Evolutionary conservation across 257 asterid genomes (phyloP).

Genomic region (Solanum bulbocastanum): DNA sequence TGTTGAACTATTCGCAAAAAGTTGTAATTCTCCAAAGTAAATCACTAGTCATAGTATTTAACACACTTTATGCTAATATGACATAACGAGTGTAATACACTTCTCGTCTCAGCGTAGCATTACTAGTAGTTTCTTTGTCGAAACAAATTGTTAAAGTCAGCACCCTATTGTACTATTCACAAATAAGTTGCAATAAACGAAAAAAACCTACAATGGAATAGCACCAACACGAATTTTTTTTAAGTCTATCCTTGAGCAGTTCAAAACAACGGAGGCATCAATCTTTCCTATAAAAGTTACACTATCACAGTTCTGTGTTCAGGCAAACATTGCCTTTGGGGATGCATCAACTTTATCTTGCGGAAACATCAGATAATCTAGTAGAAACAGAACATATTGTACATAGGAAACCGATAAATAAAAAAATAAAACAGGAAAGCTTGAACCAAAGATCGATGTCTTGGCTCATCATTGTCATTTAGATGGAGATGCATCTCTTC

Average conservation of each 20-base stretch:
- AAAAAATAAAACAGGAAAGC: too few species aligned
- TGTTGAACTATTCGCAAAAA: background rate
- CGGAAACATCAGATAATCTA: background rate
- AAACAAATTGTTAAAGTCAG: background rate
- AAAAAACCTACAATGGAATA: background rate
- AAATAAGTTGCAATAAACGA: background rate
- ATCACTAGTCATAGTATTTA: background rate
- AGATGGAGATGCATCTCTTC: background rate
- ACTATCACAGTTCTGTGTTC: background rate
- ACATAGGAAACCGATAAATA: background rate
- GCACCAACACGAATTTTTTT: background rate
- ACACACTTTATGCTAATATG: background rate
- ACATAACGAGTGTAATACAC: background rate
- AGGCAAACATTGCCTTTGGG: background rate
- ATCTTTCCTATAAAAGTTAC: background rate
- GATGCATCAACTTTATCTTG: background rate
- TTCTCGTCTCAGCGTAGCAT: background rate
- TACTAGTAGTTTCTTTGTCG: background rate
- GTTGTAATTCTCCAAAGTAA: background rate
- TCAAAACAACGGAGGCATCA: background rate
- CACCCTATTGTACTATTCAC: background rate
- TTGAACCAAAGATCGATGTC: background rate
- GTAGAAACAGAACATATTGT: background rate
- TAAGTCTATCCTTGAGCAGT: background rate
- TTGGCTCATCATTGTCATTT: background rate